These are phyloP conservation scores for Corynascus novoguineensis DNA, from an alignment of 495 filamentous ascomycete genomes.

Conservation along the genomic window DNA sequence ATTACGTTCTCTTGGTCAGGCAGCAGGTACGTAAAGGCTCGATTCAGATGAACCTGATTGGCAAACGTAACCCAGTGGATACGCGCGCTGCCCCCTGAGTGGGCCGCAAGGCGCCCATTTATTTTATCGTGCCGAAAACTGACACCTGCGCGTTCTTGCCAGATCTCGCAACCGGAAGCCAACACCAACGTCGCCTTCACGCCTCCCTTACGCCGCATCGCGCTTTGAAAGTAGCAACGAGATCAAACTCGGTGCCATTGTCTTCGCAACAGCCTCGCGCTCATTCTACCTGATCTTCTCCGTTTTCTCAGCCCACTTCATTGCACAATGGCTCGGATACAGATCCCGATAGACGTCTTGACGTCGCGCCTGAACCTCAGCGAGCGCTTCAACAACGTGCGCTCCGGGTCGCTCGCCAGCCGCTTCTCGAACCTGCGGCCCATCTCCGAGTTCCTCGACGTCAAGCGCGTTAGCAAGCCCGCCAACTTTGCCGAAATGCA, in stretches of 20 bases:
- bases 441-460: constrained; percentile 86
- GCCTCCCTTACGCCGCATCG: background rate
- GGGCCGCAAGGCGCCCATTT: constrained; percentile 7
- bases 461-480: constrained; percentile 93
- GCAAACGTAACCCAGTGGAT: constrained; percentile 7
- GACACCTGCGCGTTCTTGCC: constrained; percentile 27
- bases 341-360: constrained; percentile 83
- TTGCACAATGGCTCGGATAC: constrained; percentile 70
- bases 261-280: background rate
- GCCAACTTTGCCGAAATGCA: constrained; percentile 85
- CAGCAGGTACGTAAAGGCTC: constrained; percentile 13
- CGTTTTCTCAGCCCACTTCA: constrained; percentile 11
- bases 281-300: background rate
- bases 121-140: constrained; percentile 24
- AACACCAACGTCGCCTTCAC: constrained; percentile 2
- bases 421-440: constrained; percentile 92
- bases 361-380: constrained; percentile 83
- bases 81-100: constrained; percentile 2
- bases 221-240: background rate
- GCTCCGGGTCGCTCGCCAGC: constrained; percentile 65
- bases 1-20: constrained; percentile 8
- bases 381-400: constrained; percentile 65
- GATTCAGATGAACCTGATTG: background rate
- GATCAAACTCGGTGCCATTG: background rate
- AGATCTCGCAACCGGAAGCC: constrained; percentile 22